Percentiles rank a stretch among this genome's conserved stretches.
Evolutionary conservation across 768 basidiomycete species (phyloP).

Genomic region (Mycena filopes): DNA sequence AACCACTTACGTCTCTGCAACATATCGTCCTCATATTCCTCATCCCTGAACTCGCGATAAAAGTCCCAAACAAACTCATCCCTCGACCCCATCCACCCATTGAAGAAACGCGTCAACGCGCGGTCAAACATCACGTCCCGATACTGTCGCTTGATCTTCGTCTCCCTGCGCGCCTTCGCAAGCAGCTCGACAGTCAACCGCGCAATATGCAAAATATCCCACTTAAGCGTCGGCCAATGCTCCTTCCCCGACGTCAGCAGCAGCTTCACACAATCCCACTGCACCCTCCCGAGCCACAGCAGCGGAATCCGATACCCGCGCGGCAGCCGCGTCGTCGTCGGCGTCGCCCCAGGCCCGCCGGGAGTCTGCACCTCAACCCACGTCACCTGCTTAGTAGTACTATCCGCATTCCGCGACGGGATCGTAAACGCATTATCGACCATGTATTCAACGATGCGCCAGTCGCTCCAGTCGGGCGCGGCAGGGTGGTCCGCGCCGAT

Average conservation of each 20-base stretch:
- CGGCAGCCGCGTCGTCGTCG: conserved; percentile 22
- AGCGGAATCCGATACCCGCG: conserved; percentile 32
- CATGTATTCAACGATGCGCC: conserved; percentile 25
- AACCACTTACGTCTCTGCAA: conserved; percentile 22
- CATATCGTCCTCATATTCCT: conserved; percentile 36
- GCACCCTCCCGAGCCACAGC: conserved; percentile 27
- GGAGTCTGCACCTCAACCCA: conserved; percentile 32
- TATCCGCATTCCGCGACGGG: conserved; percentile 27
- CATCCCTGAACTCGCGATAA: conserved; percentile 31
- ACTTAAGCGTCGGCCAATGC: conserved; percentile 22
- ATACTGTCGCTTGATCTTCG: conserved; percentile 29
- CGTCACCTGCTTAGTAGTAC: conserved; percentile 14
- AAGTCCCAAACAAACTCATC: conserved; percentile 36
- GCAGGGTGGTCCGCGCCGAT: conserved; percentile 24
- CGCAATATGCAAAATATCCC: conserved; percentile 30
- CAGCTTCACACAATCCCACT: conserved; percentile 31
- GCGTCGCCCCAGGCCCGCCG: too few relatives aligned
- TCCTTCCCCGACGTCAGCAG: conserved; percentile 25
- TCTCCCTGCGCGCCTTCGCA: conserved; percentile 25
- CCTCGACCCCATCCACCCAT: conserved; percentile 34
- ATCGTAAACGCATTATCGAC: conserved; percentile 31
- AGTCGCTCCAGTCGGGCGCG: conserved; percentile 24
- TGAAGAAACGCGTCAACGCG: conserved; percentile 26
- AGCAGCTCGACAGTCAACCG: conserved; percentile 26
- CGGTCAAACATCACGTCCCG: conserved; percentile 33